Conservation (phyloP, 495 filamentous ascomycete species). For the Penicillium canescens region DNA sequence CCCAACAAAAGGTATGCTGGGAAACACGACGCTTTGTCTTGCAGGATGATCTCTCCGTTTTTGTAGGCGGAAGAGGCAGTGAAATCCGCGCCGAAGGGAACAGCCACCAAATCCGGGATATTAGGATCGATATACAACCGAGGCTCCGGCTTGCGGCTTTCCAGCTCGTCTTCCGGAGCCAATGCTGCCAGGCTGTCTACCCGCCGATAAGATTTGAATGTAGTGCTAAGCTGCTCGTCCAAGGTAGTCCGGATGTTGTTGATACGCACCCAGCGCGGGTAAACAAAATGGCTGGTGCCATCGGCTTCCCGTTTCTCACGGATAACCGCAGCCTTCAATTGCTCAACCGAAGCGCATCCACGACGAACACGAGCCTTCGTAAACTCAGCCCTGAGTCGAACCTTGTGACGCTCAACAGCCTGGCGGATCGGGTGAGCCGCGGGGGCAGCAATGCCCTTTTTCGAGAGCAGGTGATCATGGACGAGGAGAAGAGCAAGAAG, state of each 20-base stretch:
- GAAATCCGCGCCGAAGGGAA: constrained; percentile 68
- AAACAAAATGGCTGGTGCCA: constrained; percentile 26
- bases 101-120: constrained; percentile 79
- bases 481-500: constrained; percentile 76
- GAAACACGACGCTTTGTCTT: constrained; percentile 97
- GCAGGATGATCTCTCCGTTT: constrained; percentile 77
- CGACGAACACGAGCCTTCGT: constrained; percentile 72
- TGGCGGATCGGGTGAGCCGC: constrained; percentile 72
- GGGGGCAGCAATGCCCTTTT: constrained; percentile 75
- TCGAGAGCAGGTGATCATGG: constrained; percentile 83
- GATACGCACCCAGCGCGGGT: constrained; percentile 87
- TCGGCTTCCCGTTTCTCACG: constrained; percentile 33
- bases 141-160: constrained; percentile 25
- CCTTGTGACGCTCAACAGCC: constrained; percentile 77
- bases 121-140: constrained; percentile 67
- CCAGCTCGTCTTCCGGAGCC: constrained; percentile 17
- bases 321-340: constrained; percentile 58
- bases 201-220: constrained; percentile 59
- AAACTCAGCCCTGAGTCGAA: constrained; percentile 77
- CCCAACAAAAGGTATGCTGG: constrained; percentile 79
- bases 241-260: constrained; percentile 75
- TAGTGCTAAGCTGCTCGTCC: constrained; percentile 65
- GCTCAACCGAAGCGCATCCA: constrained; percentile 63
- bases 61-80: constrained; percentile 69
- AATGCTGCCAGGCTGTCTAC: constrained; percentile 50